A percentile compares a stretch with the other conserved stretches of the same genome.
phyloP scores from a whole-genome alignment of 768 basidiomycete genomes.

The Rubroboletus pulcherrimus region DNA sequence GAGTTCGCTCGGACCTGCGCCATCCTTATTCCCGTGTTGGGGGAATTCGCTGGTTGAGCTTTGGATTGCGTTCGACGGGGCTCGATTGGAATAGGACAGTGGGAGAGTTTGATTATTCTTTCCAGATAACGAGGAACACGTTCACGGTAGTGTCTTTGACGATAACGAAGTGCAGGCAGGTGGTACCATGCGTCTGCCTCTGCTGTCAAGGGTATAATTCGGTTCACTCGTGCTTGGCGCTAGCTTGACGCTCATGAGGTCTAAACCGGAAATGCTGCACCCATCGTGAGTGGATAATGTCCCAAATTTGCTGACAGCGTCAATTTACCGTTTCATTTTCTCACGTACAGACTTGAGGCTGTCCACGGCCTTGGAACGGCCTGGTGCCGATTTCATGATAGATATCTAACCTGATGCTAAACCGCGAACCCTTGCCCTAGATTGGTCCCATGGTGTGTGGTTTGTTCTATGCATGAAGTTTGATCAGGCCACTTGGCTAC shows the following conservation, averaged over 20 bases:
- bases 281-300: neutral
- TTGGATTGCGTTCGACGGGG: neutral
- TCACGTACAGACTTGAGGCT: neutral
- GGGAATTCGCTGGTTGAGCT: neutral
- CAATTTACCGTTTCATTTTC: neutral
- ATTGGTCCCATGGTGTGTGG: neutral
- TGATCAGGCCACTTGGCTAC: neutral
- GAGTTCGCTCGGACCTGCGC: slow-evolving; percentile 6
- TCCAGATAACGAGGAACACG: neutral
- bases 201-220: neutral
- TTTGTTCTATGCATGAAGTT: neutral
- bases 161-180: neutral
- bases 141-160: neutral
- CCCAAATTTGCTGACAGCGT: neutral
- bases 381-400: neutral
- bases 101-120: neutral
- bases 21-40: neutral
- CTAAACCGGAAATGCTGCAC: neutral
- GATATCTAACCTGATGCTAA: neutral
- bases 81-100: neutral
- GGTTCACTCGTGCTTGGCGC: neutral
- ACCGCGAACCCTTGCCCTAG: neutral
- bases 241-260: neutral
- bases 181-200: neutral
- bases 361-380: neutral